Percentiles rank a stretch among this genome's conserved stretches.
These are phyloP conservation scores for Cercospora nicotianae DNA, from an alignment of 2,329 filamentous ascomycete genomes.

Conservation along the genomic window DNA sequence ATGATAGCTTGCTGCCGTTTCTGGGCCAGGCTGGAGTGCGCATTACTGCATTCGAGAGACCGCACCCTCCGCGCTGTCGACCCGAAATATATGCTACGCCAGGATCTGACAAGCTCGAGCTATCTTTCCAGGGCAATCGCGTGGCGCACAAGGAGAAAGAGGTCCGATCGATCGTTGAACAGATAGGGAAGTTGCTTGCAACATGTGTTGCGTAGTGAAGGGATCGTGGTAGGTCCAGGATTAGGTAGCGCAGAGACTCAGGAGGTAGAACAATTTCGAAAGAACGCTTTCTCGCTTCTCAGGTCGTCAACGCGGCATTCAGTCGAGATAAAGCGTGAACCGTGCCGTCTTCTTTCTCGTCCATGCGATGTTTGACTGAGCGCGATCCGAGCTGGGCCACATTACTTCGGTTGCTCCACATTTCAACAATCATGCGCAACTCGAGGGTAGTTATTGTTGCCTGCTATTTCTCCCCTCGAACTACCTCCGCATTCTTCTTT, in stretches of 20 bases:
- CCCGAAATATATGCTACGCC: conserved; percentile 21
- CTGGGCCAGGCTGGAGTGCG: conserved; percentile 10
- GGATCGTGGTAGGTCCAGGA: neutral
- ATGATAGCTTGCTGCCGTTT: neutral
- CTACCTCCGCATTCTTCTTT: neutral
- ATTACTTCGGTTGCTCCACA: neutral
- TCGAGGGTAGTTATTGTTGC: neutral
- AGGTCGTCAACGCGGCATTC: neutral
- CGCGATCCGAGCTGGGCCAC: neutral
- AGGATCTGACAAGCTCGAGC: neutral
- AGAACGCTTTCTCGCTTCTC: neutral
- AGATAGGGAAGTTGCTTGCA: conserved; percentile 1
- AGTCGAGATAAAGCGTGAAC: neutral
- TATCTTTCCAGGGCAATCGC: conserved; percentile 19
- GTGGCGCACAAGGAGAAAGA: neutral
- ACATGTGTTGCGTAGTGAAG: neutral
- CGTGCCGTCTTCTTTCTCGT: neutral
- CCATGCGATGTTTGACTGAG: neutral
- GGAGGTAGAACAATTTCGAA: neutral
- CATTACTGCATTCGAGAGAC: conserved; percentile 9
- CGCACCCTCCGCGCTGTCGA: conserved; percentile 1
- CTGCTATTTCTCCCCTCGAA: neutral
- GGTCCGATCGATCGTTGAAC: neutral
- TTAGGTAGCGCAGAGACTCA: neutral
- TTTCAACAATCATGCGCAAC: neutral